Evolutionary conservation across 2,329 filamentous ascomycete genomes (phyloP), one percentile per base, ranked within the genome.

Genomic region (Arthrobotrys iridis): DNA sequence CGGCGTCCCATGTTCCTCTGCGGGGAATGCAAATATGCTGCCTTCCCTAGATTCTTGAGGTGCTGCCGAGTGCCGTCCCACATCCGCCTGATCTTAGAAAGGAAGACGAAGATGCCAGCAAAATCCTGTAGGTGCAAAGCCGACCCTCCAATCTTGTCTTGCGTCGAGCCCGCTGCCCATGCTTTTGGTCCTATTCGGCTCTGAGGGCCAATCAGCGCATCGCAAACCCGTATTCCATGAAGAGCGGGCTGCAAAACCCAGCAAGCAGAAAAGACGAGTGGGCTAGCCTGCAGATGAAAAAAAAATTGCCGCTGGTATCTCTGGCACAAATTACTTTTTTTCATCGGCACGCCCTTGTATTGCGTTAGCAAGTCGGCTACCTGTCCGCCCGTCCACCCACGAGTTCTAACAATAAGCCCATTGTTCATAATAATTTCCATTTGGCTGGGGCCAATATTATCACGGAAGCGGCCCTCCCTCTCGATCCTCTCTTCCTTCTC

Each of bases 321-420:
- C 43, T 26, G 11, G 24, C 24, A 40, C 48, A 45, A n/a, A 67
- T 67, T 26, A 46, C 67, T 74, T 66, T 62, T 67, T 40, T 62
- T 57, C 24, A 41, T 62, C 60, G 43, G 28, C 70, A 67, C 46
- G 62, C 62, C 70, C 70, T 73, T 74, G 70, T 41, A 73, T 66
- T 74, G 70, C 70, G 70, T 74, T 74, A 74, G 67, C 48, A 65
- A 65, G 62, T 73, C 68, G 68, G 68, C 68, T 73, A 74, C 68
- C 68, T 64, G 50, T 74, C 62, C 70, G 62, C 62, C 68, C 68
- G 55, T 60, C 68, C 68, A 74, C 68, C 68, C 68, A 74, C 68
- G 60, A 66, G 68, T 74, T 66, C 45, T 57, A 63, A 74, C 52
- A 62, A 74, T 62, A 62, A 74, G 46, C 33, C 70, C 70, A 74